These are phyloP conservation scores for Aspergillus baeticus DNA, from an alignment of 495 filamentous ascomycete species.

Conservation along the genomic window DNA sequence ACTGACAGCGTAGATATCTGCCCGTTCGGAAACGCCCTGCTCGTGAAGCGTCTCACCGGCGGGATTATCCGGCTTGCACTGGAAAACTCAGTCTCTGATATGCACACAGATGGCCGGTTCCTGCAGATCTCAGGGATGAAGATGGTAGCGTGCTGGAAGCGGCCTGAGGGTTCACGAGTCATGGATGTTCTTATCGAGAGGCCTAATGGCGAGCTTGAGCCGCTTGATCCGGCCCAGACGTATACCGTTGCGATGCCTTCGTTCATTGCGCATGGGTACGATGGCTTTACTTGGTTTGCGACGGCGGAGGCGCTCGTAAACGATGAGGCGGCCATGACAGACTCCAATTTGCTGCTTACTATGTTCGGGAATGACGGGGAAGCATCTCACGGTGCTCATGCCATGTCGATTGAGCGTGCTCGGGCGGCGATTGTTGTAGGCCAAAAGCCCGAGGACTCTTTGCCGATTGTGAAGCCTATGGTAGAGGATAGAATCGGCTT, in stretches of 20 bases:
- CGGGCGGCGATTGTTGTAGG: background rate
- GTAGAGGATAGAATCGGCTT: conserved; percentile 6
- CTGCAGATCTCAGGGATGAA: background rate
- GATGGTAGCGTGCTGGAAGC: background rate
- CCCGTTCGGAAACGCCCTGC: background rate
- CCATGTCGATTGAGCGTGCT: background rate
- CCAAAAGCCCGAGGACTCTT: background rate
- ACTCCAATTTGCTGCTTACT: background rate
- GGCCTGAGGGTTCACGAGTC: background rate
- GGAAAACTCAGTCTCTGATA: conserved; percentile 2
- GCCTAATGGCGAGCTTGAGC: background rate
- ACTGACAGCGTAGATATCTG: conserved; percentile 3
- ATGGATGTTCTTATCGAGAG: background rate
- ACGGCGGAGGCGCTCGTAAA: background rate
- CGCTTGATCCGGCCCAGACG: background rate
- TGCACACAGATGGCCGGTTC: conserved; percentile 1
- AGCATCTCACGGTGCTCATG: background rate
- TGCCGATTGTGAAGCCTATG: conserved; percentile 2
- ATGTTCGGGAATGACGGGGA: background rate
- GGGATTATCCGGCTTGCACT: background rate
- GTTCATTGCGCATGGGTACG: conserved; percentile 1
- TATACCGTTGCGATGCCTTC: conserved; percentile 5
- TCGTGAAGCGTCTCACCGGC: background rate
- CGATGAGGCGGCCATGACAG: background rate
- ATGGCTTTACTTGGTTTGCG: background rate